Evolutionary conservation across 352 stramenopile genomes (phyloP).

Genomic region (Phytophthora crassamura): DNA sequence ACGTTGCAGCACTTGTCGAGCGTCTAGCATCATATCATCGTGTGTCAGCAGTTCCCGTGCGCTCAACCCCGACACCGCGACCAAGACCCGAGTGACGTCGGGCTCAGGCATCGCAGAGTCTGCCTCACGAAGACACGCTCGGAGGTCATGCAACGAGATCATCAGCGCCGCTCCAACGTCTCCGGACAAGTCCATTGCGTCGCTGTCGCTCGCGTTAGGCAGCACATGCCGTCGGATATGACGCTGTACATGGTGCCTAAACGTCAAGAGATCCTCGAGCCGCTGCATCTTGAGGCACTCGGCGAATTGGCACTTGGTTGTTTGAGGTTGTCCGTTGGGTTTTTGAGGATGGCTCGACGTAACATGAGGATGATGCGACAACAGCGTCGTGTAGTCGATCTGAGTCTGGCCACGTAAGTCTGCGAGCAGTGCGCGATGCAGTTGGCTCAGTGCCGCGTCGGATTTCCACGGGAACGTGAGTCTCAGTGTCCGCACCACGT

Average conservation of each 20-base stretch:
- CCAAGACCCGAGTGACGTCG: conserved; percentile 54
- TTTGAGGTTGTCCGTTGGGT: not conserved
- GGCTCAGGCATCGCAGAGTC: conserved; percentile 62
- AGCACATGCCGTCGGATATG: conserved; percentile 38
- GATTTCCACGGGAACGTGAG: conserved; percentile 73
- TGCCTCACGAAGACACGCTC: conserved; percentile 51
- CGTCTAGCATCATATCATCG: conserved; percentile 63
- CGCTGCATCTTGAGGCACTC: conserved; percentile 64
- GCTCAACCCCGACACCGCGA: conserved; percentile 39
- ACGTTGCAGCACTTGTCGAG: conserved; percentile 42
- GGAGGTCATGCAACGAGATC: conserved; percentile 54
- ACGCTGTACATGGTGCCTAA: conserved; percentile 49
- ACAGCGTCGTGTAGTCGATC: conserved; percentile 55
- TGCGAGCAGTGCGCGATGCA: conserved; percentile 55
- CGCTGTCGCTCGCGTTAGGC: not conserved
- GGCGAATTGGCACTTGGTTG: conserved; percentile 31
- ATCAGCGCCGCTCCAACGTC: conserved; percentile 30
- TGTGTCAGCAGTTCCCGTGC: conserved; percentile 65
- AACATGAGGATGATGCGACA: conserved; percentile 23
- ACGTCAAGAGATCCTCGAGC: conserved; percentile 67
- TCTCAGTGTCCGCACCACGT: conserved; percentile 54
- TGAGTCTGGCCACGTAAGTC: conserved; percentile 45
- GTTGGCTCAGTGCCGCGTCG: conserved; percentile 43
- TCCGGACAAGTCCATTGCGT: not conserved
- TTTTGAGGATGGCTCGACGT: not conserved